Evolutionary conservation across 176 grass and related monocot genomes (phyloP), one percentile per base, ranked within the genome.

Genomic region (Eragrostis curvula): DNA sequence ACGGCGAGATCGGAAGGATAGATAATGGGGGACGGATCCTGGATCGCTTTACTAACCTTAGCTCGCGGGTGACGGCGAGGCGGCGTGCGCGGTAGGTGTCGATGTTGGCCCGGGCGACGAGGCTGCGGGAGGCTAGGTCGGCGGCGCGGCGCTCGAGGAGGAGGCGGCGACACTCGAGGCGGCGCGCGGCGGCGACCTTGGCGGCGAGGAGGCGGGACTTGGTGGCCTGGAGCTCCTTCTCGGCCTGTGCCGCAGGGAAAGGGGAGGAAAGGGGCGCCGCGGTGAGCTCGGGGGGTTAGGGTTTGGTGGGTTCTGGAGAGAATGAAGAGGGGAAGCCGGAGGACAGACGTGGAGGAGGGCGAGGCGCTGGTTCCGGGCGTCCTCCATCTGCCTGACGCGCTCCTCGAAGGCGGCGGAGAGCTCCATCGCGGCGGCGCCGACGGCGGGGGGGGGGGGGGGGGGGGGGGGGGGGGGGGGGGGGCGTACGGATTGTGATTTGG

Each of bases 371-470:
- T 68, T 87, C 81, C 92, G 90, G 60, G 88, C 44, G 27, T 89
- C 86, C 79, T 93, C 96, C 90, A 98, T 95, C 81, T 93, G 86
- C 70, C 81, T 88, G 82, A 98, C 84, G 51, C 92, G 78, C 70
- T 91, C 84, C 69, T 98, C 90, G 86, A 98, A 98, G 41, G 87
- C 83, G 60, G 86, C 84, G 14, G 90, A 88, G 20, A 88, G 84
- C 79, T 91, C 90, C 96, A 95, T 95, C 68, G 32, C 27, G 36
- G 64, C 36, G 23, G 24, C 42, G 77, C 10, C 65, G 28, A 14
- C 14, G 20, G 49, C 52, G 18, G 41, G n/a, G n/a, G n/a, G n/a
- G n/a, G n/a, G n/a, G n/a, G n/a, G n/a, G n/a, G n/a, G n/a, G n/a
- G n/a, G n/a, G n/a, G n/a, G n/a, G n/a, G n/a, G n/a, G n/a, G n/a